Evolutionary conservation across 1,284 basidiomycete genomes (phyloP).

Genomic region (Microbotryomycetes sp.): DNA sequence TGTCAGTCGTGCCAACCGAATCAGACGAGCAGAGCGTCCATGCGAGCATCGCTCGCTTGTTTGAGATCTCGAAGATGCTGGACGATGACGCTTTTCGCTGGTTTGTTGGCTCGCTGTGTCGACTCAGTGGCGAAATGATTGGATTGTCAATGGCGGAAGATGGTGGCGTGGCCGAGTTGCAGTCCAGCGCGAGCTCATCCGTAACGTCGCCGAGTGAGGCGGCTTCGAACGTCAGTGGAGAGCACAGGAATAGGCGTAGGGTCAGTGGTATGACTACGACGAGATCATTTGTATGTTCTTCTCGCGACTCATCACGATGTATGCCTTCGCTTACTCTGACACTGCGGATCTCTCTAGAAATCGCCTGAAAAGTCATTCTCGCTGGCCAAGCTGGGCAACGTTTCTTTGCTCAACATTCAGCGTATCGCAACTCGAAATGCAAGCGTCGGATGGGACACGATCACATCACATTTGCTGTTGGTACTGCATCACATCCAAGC

Average conservation of each 20-base stretch:
- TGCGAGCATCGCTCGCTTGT: conserved; percentile 65
- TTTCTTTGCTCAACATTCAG: conserved; percentile 73
- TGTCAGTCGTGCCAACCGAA: conserved; percentile 50
- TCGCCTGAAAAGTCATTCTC: conserved; percentile 58
- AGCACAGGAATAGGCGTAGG: conserved; percentile 12
- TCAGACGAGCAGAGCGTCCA: conserved; percentile 68
- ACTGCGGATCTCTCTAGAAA: neutral
- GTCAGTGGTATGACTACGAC: conserved; percentile 32
- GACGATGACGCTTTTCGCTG: conserved; percentile 74
- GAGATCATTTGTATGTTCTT: conserved; percentile 18
- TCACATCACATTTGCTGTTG: conserved; percentile 68
- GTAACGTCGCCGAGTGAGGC: neutral
- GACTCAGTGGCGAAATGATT: conserved; percentile 80
- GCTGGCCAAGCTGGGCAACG: conserved; percentile 71
- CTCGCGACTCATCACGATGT: no score
- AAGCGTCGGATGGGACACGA: conserved; percentile 75
- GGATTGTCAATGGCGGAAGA: conserved; percentile 56
- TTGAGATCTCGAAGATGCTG: conserved; percentile 67
- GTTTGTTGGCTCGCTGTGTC: conserved; percentile 76
- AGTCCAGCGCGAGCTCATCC: conserved; percentile 1
- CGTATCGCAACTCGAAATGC: conserved; percentile 73
- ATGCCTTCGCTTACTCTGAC: no score
- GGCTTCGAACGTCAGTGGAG: neutral
- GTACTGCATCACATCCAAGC: conserved; percentile 62
- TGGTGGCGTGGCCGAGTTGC: conserved; percentile 16